These are phyloP conservation scores for Phytophthora pini DNA, from an alignment of 352 stramenopile species.

Conservation along the genomic window DNA sequence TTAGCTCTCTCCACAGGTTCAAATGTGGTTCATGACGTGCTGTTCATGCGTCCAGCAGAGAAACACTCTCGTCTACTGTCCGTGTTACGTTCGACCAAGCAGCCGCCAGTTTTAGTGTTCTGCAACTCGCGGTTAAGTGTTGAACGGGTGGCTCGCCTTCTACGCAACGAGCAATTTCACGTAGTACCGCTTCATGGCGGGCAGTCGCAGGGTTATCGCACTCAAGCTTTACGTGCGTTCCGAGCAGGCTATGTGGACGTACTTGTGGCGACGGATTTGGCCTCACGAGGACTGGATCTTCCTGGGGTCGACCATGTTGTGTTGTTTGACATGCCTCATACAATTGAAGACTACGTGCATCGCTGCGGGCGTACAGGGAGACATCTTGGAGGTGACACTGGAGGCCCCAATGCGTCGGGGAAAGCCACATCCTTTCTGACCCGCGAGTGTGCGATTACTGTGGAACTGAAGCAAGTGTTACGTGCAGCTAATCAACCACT, in stretches of 20 bases:
- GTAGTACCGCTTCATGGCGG: conserved; percentile 95
- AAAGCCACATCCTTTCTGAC: conserved; percentile 66
- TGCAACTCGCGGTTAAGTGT: conserved; percentile 96
- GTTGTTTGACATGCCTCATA: conserved; percentile 90
- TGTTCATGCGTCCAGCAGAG: conserved; percentile 57
- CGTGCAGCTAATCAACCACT: conserved; percentile 49
- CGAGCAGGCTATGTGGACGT: conserved; percentile 70
- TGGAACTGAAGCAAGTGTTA: conserved; percentile 59
- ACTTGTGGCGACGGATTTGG: conserved; percentile 92
- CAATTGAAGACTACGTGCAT: conserved; percentile 94
- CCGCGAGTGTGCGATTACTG: conserved; percentile 55
- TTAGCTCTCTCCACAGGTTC: conserved; percentile 24
- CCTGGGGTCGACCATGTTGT: conserved; percentile 86
- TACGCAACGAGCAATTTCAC: conserved; percentile 95
- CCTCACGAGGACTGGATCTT: conserved; percentile 90
- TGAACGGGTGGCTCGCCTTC: conserved; percentile 91
- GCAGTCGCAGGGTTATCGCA: conserved; percentile 75
- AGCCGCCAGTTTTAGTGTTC: conserved; percentile 96
- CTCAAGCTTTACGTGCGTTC: conserved; percentile 54
- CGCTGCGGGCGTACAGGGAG: conserved; percentile 82
- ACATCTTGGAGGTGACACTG: conserved; percentile 23
- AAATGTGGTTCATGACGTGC: conserved; percentile 92
- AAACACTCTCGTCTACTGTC: conserved; percentile 53
- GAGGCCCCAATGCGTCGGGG: conserved; percentile 35
- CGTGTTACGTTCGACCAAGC: conserved; percentile 73